These are phyloP conservation scores for Perkinsus olseni DNA, from an alignment of 169 alveolate genomes.

Conservation along the genomic window DNA sequence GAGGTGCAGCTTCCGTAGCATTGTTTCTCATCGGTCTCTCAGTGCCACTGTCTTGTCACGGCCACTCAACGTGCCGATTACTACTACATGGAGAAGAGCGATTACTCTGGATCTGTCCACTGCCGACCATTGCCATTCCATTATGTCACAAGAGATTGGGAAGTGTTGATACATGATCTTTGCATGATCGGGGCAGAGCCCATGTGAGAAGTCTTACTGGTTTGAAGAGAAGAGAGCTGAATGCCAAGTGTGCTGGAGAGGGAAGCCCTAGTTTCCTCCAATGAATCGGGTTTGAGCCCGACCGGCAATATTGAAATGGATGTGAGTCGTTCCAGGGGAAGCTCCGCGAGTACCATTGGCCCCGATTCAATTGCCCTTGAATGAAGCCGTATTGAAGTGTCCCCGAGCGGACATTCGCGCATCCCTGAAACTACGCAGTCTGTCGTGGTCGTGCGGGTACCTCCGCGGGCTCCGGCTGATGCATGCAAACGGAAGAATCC, in stretches of 20 bases:
- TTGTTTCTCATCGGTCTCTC: no score
- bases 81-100: neutral
- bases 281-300: neutral
- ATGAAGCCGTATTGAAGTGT: no score
- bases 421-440: neutral
- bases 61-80: neutral
- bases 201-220: neutral
- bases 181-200: neutral
- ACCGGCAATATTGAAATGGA: no score
- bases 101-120: neutral
- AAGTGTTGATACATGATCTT: neutral
- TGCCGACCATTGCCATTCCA: no score
- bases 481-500: neutral
- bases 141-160: neutral
- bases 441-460: neutral
- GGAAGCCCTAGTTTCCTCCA: neutral
- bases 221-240: no score
- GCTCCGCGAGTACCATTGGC: no score
- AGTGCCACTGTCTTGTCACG: neutral
- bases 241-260: no score
- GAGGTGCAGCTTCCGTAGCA: neutral
- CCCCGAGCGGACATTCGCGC: no score
- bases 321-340: no score
- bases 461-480: neutral
- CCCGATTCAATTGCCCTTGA: no score